Conservation (phyloP, 306 rosid species). For the Sicyos baderoa region DNA sequence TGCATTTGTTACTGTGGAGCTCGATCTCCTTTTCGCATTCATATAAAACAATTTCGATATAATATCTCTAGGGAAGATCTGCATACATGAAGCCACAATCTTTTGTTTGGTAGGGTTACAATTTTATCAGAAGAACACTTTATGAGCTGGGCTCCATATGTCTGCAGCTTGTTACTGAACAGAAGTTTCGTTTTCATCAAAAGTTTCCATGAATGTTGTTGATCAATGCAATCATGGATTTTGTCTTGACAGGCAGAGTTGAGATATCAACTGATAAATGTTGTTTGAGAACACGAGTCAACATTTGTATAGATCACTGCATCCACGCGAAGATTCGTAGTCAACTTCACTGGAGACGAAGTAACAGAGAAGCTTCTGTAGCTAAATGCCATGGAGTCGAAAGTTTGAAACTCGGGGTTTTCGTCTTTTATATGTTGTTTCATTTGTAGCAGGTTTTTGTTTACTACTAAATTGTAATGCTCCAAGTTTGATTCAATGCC, state of each 20-base stretch:
- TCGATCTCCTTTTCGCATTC: background rate
- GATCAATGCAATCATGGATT: background rate
- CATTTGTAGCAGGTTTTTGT: background rate
- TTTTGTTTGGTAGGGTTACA: background rate
- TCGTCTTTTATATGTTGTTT: background rate
- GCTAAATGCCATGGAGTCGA: background rate
- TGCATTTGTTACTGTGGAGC: background rate
- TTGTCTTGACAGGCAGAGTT: constrained; percentile 3
- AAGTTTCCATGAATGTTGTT: background rate
- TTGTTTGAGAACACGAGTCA: background rate
- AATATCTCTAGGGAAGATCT: background rate
- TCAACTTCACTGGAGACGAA: constrained; percentile 6
- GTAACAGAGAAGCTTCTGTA: background rate
- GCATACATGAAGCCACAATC: background rate
- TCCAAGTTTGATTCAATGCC: too few relatives aligned
- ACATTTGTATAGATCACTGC: background rate
- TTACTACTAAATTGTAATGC: background rate
- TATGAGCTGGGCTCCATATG: background rate
- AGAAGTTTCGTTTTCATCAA: background rate
- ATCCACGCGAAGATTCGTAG: background rate
- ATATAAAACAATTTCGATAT: background rate
- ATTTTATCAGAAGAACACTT: too few relatives aligned
- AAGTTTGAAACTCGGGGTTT: background rate
- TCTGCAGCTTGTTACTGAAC: background rate
- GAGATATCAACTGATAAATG: background rate